Evolutionary conservation across 345 rosid species (phyloP), one percentile per base, ranked within the genome.

Genomic region (Viola odorata): DNA sequence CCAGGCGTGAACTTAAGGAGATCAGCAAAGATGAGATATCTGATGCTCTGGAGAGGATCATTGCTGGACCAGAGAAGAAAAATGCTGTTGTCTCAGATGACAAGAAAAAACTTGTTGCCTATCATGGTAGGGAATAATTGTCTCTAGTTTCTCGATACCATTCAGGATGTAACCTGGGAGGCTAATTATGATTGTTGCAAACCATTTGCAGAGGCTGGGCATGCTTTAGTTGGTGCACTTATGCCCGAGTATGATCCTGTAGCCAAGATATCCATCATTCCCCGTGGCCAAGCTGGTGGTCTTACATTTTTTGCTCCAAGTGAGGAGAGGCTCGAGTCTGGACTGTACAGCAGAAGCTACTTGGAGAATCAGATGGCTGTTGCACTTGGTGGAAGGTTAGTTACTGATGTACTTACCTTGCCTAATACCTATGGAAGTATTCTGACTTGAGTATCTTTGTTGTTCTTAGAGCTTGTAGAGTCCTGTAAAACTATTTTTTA

Each of bases 41-140:
- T 0, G 99, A 94, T 86, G 99, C 97, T 53, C 78, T 90, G 15
- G 99, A 94, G 80, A 84, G 99, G 76, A 94, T 94, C 60, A 94
- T 90, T 75, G 99, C 97, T 39, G 97, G 99, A 62, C 99, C 99
- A 6, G 99, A 94, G 80, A 94, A 90, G 86, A 94, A 94, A 69
- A 94, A 90, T 68, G 97, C 96, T 23, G 97, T 94, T 13, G 96
- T 94, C 65, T 84, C 97, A 3, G 99, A 90, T 0, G 96, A 88
- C 66, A 94, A 90, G 82, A 90, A 88, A 76, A 90, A 81, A 71
- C 69, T 94, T 64, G 99, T 94, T 62, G 97, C 97, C 44, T 87
- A 90, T 63, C 99, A 94, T 41, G 99, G 96, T 89, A 78, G 54
- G 55, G 49, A 8, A 8, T 37, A 9, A 17, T 54, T 12, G 48